phyloP scores from a whole-genome alignment of 306 rosid species.

The Medicago truncatula region MtrunA17r5.0-ANR NC_053045.1:52349501-52350000 shows the following conservation, averaged over 20 bases:
- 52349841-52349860: slow-evolving; percentile 17
- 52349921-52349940: slow-evolving; percentile 29
- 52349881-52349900: neutral
- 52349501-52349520: slow-evolving; percentile 29
- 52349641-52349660: neutral
- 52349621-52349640: neutral
- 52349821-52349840: slow-evolving; percentile 31
- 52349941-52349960: slow-evolving; percentile 36
- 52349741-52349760: slow-evolving; percentile 17
- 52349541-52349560: neutral
- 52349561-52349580: neutral
- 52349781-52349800: slow-evolving; percentile 11
- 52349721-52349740: slow-evolving; percentile 18
- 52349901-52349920: slow-evolving; percentile 22
- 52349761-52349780: slow-evolving; percentile 27
- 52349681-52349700: neutral
- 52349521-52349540: slow-evolving; percentile 11
- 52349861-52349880: slow-evolving; percentile 15
- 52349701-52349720: neutral
- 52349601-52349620: neutral
- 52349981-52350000: slow-evolving; percentile 59
- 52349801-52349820: slow-evolving; percentile 29
- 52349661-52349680: neutral
- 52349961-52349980: slow-evolving; percentile 36
- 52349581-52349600: neutral